Conservation (phyloP, 192 early-diverging fungal genomes). For the Podila horticola region DNA sequence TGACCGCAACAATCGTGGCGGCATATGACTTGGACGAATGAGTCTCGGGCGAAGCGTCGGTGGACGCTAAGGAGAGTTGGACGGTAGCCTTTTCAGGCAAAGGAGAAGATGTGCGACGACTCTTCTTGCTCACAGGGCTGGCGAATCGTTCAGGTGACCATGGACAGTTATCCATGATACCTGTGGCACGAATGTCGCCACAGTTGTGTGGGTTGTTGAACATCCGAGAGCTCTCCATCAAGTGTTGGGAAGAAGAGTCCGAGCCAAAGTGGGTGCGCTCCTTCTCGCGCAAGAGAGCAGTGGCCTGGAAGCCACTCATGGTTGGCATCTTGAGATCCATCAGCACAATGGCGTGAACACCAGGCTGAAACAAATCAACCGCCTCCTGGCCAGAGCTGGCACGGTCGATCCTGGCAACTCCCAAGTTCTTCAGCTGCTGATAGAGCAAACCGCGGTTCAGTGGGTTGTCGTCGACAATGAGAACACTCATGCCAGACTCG, state of each 20-base stretch:
- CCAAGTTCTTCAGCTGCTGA: slow-evolving; percentile 36
- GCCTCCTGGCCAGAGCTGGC: slow-evolving; percentile 42
- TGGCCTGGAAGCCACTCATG: slow-evolving; percentile 41
- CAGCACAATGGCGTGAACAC: slow-evolving; percentile 26
- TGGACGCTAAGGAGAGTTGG: not conserved
- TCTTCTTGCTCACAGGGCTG: not conserved
- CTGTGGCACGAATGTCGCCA: not conserved
- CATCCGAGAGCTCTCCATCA: not conserved
- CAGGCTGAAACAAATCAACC: slow-evolving; percentile 29
- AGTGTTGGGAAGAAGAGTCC: too few relatives aligned
- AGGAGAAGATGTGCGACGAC: slow-evolving; percentile 1
- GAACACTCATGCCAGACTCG: slow-evolving; percentile 23
- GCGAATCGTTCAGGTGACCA: slow-evolving; percentile 47
- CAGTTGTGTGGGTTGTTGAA: not conserved
- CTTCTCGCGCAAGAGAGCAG: slow-evolving; percentile 33
- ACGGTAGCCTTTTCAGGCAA: not conserved
- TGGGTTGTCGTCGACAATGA: slow-evolving; percentile 48
- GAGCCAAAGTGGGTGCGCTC: slow-evolving; percentile 3
- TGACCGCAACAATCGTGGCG: slow-evolving; percentile 36
- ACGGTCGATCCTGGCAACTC: slow-evolving; percentile 28
- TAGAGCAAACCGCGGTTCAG: slow-evolving; percentile 37
- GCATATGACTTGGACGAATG: too few relatives aligned
- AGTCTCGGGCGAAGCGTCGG: not conserved
- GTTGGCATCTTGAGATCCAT: slow-evolving; percentile 52
- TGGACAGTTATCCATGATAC: slow-evolving; percentile 2